Base-by-base conservation (phyloP, 306 rosid species). In the Luffa aegyptiaca region DNA sequence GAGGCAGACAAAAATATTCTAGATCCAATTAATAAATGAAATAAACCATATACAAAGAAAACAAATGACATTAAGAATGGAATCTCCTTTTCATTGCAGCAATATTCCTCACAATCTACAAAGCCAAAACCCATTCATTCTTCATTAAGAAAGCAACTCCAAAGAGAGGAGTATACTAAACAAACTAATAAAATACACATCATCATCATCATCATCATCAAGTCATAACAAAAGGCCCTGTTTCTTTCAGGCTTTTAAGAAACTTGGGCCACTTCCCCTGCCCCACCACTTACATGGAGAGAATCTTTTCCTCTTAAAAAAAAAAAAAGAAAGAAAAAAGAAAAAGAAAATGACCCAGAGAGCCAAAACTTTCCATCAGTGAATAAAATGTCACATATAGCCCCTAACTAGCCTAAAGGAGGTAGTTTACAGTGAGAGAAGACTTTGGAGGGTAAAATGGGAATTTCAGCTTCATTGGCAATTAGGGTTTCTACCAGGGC, bases 281-380 rank as follows among this genome's bases (percentile, higher is more conserved):
- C 44, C 93, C 91, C 83, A 77, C 81, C 87, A 72, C 85, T 90
- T 88, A 75, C 88, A 88, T 82, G 89, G 96, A 90, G 92, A 88
- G 92, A 89, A 80, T 86, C 89, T 86, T 89, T 86, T 36, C 17
- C 51, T 10, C 76, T 58, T 5, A 59, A 78, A 80, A 83, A 76
- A 82, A 81, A 84, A 80, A 80, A 75, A 48, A 75, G 76, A 84
- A 66, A 26, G 31, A 26, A 26, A 26, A 26, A 26, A 26, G 31
- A 80, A 84, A 76, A 82, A 58, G 41, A 81, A 82, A 85, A 75
- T 83, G 76, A 84, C 75, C 66, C 79, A 80, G 68, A 73, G 83
- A 86, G 90, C 86, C 97, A 94, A 94, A 94, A 94, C 94, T 90
- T 94, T 84, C 93, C 87, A 87, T 96, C 82, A 90, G 86, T 84